Conservation (phyloP, 2,329 filamentous ascomycete species). For the Bipolaris bicolor region DNA sequence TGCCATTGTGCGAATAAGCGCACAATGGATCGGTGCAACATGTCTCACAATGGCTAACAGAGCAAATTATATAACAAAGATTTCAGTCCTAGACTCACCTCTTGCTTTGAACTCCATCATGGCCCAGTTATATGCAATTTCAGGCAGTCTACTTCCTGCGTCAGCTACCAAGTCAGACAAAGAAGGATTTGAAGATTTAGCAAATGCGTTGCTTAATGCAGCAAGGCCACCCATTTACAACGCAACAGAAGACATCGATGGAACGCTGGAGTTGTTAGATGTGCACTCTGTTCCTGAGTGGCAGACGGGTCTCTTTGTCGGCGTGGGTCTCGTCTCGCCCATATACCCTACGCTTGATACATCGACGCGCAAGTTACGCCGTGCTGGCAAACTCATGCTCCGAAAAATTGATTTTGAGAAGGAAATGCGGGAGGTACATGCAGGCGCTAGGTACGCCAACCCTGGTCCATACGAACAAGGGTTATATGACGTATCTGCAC, state of each 20-base stretch:
- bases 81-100: neutral
- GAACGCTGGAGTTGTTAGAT: neutral
- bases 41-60: neutral
- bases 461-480: neutral
- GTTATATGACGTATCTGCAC: neutral
- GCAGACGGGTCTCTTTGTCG: slow-evolving; percentile 9
- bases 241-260: neutral
- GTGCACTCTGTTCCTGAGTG: neutral
- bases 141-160: neutral
- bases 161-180: slow-evolving; percentile 2
- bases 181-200: slow-evolving; percentile 18
- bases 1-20: neutral
- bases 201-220: slow-evolving; percentile 3
- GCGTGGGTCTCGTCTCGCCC: slow-evolving; percentile 10
- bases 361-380: slow-evolving; percentile 11
- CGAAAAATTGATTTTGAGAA: neutral
- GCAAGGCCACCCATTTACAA: slow-evolving; percentile 10
- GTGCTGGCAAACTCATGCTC: slow-evolving; percentile 6
- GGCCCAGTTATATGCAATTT: neutral
- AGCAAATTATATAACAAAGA: neutral
- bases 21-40: neutral
- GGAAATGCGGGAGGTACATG: neutral
- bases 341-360: slow-evolving; percentile 4
- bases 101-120: neutral
- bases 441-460: neutral